phyloP scores from a whole-genome alignment of 768 basidiomycete genomes.

The Tephrocybe sp. region DNA sequence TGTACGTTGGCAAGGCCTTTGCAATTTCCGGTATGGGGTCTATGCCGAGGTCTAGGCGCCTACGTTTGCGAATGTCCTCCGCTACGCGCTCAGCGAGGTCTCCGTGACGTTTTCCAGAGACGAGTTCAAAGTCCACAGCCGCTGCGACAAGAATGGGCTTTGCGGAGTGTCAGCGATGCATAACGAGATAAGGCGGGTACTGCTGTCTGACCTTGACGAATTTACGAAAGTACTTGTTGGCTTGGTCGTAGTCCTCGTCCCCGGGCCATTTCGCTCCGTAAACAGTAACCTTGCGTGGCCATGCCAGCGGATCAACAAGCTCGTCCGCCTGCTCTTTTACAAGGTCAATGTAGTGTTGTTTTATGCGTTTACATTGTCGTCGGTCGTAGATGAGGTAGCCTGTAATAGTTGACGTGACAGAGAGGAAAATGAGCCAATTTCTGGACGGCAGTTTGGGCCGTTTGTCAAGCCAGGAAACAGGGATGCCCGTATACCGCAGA shows the following conservation, averaged over 20 bases:
- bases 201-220: slow-evolving; percentile 84
- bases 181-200: slow-evolving; percentile 8
- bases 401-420: slow-evolving; percentile 66
- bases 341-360: slow-evolving; percentile 73
- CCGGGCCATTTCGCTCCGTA: slow-evolving; percentile 92
- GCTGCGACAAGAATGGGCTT: slow-evolving; percentile 95
- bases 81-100: slow-evolving; percentile 79
- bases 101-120: slow-evolving; percentile 80
- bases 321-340: slow-evolving; percentile 79
- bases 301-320: slow-evolving; percentile 60
- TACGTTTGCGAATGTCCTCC: slow-evolving; percentile 66
- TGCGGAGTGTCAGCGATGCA: slow-evolving; percentile 13
- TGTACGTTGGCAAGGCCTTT: slow-evolving; percentile 52
- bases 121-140: slow-evolving; percentile 88
- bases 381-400: slow-evolving; percentile 89
- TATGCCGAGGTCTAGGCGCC: slow-evolving; percentile 67
- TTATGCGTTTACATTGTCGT: slow-evolving; percentile 72
- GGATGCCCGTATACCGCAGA: slow-evolving; percentile 69
- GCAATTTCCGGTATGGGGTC: slow-evolving; percentile 46
- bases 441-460: slow-evolving; percentile 85
- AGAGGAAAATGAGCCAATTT: slow-evolving; percentile 93
- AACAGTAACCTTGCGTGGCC: slow-evolving; percentile 79
- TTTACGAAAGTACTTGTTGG: slow-evolving; percentile 88
- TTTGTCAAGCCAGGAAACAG: slow-evolving; percentile 78
- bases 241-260: slow-evolving; percentile 87